Evolutionary conservation across 225 moss, liverwort and hornwort species (phyloP), one percentile per base, ranked within the genome.

Genomic region (Pseudoscleropodium purum): DNA sequence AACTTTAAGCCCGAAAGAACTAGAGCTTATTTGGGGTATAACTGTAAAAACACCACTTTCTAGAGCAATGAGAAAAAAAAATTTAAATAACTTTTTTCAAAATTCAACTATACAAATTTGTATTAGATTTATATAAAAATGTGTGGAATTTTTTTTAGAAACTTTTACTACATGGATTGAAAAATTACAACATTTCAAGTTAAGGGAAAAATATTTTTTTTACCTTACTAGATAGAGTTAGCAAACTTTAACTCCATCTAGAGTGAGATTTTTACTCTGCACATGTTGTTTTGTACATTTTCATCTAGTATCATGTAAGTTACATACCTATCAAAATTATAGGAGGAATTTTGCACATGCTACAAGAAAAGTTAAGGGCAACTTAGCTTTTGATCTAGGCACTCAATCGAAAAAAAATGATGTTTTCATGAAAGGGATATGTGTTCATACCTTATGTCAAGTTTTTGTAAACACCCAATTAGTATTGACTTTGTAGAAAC

Each of bases 381-480:
- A 5, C 0, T 15, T 72, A 26, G 15, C 15, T 72, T 26, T 15
- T 72, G 3, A 41, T 72, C 2, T 1, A 1, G 2, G 2, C 2
- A 5, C 1, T 1, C 13, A 3, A 39, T 36, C 0, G 21, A 41
- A 73, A 72, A 73, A 29, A 43, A 73, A 10, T 26, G 5, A 5
- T 15, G 3, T 17, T 29, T 0, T 0, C 1, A 27, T 1, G 2
- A 45, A 27, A 27, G 9, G 3, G 2, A 3, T 27, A 10, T 2
- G 26, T 45, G 0, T 43, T 73, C 8, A 29, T 10, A 45, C 5
- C 1, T 73, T 29, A 1, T 43, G 1, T 10, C 4, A 45, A 45
- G 17, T 6, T 73, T 29, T 45, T 0, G 9, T 29, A 10, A 74
- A 30, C 17, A 45, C 10, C 0, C 0, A 0, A 74, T 16, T 3